Percentiles rank a stretch among this genome's conserved stretches.
Conservation (phyloP, 2,329 filamentous ascomycete species). For the Fusarium virguliforme region DNA sequence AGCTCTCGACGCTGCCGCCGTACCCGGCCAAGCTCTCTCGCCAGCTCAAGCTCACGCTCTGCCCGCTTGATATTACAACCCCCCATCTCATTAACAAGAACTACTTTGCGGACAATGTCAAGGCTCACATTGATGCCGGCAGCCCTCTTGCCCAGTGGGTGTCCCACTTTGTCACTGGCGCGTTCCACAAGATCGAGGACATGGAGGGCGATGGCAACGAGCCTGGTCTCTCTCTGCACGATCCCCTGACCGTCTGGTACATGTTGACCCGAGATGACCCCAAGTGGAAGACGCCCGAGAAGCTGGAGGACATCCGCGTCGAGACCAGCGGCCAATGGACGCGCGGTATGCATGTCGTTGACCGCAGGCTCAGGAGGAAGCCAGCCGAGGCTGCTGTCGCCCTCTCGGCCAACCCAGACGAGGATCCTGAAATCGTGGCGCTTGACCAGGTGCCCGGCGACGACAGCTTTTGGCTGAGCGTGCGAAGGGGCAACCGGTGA, state of each 20-base stretch:
- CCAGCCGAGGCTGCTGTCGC: constrained; percentile 62
- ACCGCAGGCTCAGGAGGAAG: constrained; percentile 76
- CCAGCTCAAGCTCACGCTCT: constrained; percentile 77
- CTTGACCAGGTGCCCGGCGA: constrained; percentile 77
- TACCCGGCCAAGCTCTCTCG: constrained; percentile 78
- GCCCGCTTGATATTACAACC: constrained; percentile 84
- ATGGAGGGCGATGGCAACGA: constrained; percentile 73
- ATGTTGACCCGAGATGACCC: constrained; percentile 74
- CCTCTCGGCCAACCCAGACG: constrained; percentile 60
- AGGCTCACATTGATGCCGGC: constrained; percentile 70
- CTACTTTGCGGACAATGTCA: constrained; percentile 72
- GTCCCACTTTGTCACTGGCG: constrained; percentile 78
- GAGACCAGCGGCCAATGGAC: constrained; percentile 97
- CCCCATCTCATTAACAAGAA: constrained; percentile 76
- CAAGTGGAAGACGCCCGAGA: constrained; percentile 70
- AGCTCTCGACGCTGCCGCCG: constrained; percentile 66
- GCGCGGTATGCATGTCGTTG: constrained; percentile 88
- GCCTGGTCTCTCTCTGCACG: constrained; percentile 79
- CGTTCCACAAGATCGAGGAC: constrained; percentile 77
- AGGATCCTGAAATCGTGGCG: constrained; percentile 59
- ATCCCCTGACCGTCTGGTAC: constrained; percentile 86
- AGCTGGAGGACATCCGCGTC: constrained; percentile 86
- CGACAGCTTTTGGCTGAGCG: constrained; percentile 81
- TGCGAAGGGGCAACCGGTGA: constrained; percentile 84
- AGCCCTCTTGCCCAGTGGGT: constrained; percentile 84